Base-by-base conservation (phyloP, 768 basidiomycete genomes). In the Tulasnella sp. region DNA sequence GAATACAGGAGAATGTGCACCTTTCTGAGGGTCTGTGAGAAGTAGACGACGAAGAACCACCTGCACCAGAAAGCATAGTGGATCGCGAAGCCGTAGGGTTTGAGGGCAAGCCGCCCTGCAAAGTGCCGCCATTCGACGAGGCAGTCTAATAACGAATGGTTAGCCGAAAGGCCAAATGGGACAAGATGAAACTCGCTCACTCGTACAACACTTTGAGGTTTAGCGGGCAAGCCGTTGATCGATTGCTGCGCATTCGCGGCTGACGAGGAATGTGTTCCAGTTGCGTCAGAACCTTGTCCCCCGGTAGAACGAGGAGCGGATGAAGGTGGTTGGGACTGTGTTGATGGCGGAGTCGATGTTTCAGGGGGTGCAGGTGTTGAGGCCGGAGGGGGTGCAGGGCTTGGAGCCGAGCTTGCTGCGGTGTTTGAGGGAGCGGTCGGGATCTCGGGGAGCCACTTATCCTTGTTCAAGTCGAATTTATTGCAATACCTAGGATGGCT, bases 401-500 rank as follows among this genome's bases (percentile, higher is more conserved):
- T 45, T n/a, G 73, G 25, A 52, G 73, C 58, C 7, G 52, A 58
- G 67, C 12, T 54, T 5, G 38, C 67, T 3, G 17, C 67, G 7
- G 64, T 34, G 37, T 29, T 40, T 11, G 69, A n/a, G 19, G 52
- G 22, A 34, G 37, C 4, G 25, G n/a, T 19, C 25, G 75, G 67
- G 1, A 49, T 31, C 9, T 76, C 75, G 6, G 75, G 69, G 2
- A 67, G 64, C 75, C 75, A 76, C 1, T 45, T 19, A 15, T 22
- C 39, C 29, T 52, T 68, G 11, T 34, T 15, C 25, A 29, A n/a
- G 36, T 40, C 36, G 29, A 76, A 29, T 25, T 71, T 68, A 64
- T 76, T 76, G 52, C 40, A 68, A 76, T 76, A 76, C 22, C 75
- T 76, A 38, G 37, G 22, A 45, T 36, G 19, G 39, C 34, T 67